A percentile compares a stretch with the other conserved stretches of the same genome.
Conservation (phyloP, 2,329 filamentous ascomycete species). For the Fusarium illudens region DNA sequence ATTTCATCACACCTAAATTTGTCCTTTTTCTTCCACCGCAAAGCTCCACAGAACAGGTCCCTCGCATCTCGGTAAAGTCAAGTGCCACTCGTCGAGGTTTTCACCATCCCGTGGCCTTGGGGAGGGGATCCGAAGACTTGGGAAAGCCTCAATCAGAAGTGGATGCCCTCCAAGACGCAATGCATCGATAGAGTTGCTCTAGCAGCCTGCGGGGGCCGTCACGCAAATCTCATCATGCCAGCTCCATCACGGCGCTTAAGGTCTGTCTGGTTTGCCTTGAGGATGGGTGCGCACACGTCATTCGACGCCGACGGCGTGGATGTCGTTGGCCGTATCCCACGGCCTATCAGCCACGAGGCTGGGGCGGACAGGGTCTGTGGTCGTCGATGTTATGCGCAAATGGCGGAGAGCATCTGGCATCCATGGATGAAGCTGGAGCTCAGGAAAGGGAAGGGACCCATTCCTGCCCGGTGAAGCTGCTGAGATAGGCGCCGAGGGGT, state of each 20-base stretch:
- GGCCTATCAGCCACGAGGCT: conserved; percentile 20
- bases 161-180: neutral
- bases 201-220: conserved; percentile 26
- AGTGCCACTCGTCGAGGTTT: conserved; percentile 13
- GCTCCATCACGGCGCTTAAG: conserved; percentile 38
- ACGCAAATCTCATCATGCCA: conserved; percentile 25
- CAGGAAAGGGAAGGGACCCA: neutral
- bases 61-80: conserved; percentile 18
- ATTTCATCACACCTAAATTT: conserved; percentile 9
- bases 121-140: conserved; percentile 7
- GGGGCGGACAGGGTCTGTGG: conserved; percentile 12
- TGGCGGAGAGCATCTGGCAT: conserved; percentile 10
- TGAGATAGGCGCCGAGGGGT: conserved; percentile 28
- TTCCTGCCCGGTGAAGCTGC: neutral
- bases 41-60: conserved; percentile 27
- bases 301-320: conserved; percentile 38
- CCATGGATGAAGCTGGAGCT: conserved; percentile 1
- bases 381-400: conserved; percentile 6
- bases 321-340: conserved; percentile 18
- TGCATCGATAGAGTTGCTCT: conserved; percentile 7
- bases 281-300: conserved; percentile 33
- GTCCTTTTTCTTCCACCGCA: conserved; percentile 27
- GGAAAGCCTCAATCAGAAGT: neutral
- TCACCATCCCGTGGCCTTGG: conserved; percentile 29
- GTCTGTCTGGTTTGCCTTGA: conserved; percentile 21